phyloP scores from a whole-genome alignment of 2,329 filamentous ascomycete species.

The Ceratocystis huliohia region DNA sequence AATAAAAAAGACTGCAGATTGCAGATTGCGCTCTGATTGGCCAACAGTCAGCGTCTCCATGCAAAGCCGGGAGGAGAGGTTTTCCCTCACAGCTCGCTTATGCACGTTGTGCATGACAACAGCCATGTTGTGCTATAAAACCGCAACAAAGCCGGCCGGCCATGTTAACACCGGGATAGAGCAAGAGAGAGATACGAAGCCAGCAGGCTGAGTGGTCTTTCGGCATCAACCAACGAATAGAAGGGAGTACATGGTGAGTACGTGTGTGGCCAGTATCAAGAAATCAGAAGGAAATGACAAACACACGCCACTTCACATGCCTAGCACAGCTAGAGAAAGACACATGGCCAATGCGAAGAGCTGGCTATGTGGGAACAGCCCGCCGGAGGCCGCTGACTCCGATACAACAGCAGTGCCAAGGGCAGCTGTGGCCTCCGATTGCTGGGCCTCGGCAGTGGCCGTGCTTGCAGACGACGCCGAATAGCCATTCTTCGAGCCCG shows the following conservation, averaged over 20 bases:
- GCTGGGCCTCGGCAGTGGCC: not conserved
- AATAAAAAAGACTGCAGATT: too few relatives aligned
- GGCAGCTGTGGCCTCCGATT: not conserved
- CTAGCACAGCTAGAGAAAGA: conserved; percentile 1
- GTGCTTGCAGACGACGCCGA: not conserved
- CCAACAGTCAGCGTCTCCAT: not conserved
- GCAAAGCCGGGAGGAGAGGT: not conserved
- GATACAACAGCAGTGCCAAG: not conserved
- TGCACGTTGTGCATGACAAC: not conserved
- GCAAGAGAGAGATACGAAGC: not conserved
- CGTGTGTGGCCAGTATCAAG: not conserved
- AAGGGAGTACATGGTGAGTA: not conserved
- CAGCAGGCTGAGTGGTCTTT: not conserved
- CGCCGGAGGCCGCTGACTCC: not conserved
- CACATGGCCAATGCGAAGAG: not conserved
- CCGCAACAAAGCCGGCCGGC: not conserved
- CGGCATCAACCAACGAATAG: not conserved
- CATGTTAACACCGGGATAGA: not conserved
- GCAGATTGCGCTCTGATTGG: not conserved
- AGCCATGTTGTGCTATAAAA: not conserved
- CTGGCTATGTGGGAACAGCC: not conserved
- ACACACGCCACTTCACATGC: not conserved
- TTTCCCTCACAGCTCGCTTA: not conserved
- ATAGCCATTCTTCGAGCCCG: not conserved
- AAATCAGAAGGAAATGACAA: not conserved